A percentile compares a stretch with the other conserved stretches of the same genome.
phyloP scores from a whole-genome alignment of 1,284 basidiomycete genomes.

The Marasmius fiardii region DNA sequence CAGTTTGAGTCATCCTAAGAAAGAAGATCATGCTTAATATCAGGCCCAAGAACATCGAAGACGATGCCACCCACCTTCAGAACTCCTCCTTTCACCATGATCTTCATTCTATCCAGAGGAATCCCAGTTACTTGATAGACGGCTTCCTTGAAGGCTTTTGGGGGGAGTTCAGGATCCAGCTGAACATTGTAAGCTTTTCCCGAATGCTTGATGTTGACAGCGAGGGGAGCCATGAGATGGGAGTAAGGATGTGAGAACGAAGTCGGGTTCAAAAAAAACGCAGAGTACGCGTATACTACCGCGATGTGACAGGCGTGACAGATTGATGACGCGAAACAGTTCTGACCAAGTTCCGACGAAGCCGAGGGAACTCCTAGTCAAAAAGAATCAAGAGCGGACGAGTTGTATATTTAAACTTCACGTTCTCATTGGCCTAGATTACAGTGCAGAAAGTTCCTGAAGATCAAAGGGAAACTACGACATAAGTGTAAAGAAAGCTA shows the following conservation, averaged over 20 bases:
- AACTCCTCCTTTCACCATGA: conserved; percentile 94
- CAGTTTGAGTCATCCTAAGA: conserved; percentile 81
- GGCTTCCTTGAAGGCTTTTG: conserved; percentile 77
- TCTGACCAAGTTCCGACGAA: too few relatives aligned
- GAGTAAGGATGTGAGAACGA: background rate
- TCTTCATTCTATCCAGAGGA: conserved; percentile 90
- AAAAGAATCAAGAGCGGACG: too few relatives aligned
- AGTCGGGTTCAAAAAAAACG: background rate
- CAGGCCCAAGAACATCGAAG: background rate
- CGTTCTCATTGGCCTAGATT: too few relatives aligned
- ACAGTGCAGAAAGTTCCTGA: too few relatives aligned
- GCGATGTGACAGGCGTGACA: background rate
- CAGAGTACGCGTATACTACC: conserved; percentile 7
- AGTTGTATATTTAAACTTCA: too few relatives aligned
- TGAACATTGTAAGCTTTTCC: conserved; percentile 72
- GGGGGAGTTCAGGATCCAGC: conserved; percentile 68
- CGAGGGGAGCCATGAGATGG: conserved; percentile 53
- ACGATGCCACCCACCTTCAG: conserved; percentile 61
- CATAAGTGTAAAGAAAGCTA: too few relatives aligned
- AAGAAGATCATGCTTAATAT: conserved; percentile 4
- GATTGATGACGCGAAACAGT: background rate
- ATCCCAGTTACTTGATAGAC: conserved; percentile 85
- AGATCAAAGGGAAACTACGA: too few relatives aligned
- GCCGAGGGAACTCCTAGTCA: too few relatives aligned
- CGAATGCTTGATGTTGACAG: conserved; percentile 88